These are phyloP conservation scores for Leptosphaerulina australis DNA, from an alignment of 2,329 filamentous ascomycete species.

Conservation along the genomic window DNA sequence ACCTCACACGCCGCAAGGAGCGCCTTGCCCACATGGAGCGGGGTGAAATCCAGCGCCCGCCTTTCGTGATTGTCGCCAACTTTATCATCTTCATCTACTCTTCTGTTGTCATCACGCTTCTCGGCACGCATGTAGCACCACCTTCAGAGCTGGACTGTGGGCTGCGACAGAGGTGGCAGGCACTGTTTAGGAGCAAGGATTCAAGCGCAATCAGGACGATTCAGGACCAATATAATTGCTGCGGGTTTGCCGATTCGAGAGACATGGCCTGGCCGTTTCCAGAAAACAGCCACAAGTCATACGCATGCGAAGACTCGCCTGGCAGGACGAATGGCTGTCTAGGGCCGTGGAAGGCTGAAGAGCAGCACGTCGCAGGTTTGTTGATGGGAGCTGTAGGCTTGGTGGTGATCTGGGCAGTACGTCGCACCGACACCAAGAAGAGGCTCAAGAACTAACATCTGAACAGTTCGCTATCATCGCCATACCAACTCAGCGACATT, in stretches of 20 bases:
- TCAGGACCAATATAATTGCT: conserved; percentile 71
- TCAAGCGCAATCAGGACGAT: conserved; percentile 60
- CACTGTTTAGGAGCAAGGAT: conserved; percentile 60
- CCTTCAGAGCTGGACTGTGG: conserved; percentile 56
- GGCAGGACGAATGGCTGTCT: conserved; percentile 58
- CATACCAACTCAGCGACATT: conserved; percentile 37
- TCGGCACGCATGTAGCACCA: conserved; percentile 52
- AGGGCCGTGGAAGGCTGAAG: conserved; percentile 61
- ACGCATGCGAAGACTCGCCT: conserved; percentile 57
- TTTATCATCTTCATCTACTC: conserved; percentile 50
- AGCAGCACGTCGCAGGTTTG: conserved; percentile 61
- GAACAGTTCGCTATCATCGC: conserved; percentile 40
- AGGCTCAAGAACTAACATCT: background rate
- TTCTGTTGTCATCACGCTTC: conserved; percentile 53
- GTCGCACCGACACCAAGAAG: background rate
- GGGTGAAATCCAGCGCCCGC: conserved; percentile 43
- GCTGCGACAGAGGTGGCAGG: conserved; percentile 63
- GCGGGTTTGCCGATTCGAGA: conserved; percentile 63
- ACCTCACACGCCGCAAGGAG: conserved; percentile 43
- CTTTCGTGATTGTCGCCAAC: conserved; percentile 49
- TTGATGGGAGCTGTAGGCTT: conserved; percentile 58
- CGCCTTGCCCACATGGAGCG: conserved; percentile 37
- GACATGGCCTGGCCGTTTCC: conserved; percentile 71
- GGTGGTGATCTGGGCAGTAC: conserved; percentile 41
- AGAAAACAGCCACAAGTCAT: conserved; percentile 33